Evolutionary conservation across 192 early-diverging fungal genomes (phyloP), one percentile per base, ranked within the genome.

Genomic region (Mortierella antarctica): DNA sequence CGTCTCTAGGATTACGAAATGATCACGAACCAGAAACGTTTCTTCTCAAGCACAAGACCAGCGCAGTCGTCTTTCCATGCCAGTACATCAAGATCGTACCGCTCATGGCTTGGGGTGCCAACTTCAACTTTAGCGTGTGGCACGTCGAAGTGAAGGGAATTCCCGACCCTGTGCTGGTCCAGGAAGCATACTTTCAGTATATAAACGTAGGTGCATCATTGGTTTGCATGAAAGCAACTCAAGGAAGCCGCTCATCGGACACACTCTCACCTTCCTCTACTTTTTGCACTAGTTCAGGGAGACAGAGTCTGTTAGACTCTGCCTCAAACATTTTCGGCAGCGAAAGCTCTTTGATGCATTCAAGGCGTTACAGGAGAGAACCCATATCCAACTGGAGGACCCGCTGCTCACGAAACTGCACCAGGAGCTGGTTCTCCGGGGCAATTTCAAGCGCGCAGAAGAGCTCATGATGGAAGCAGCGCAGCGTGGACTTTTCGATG

Each of bases 71-170:
- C 85, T 93, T 99, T 56, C 96, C 97, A 12, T 92, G 94, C 63
- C 94, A 92, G 70, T 98, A 94, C 68, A 92, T 99, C 69, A 96
- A 96, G 88, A 97, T 99, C 61, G 91, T 93, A 20, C 97, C 97
- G 41, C 80, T 97, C 50, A 83, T 94, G 65, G 93, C 97, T 1
- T 94, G 94, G 88, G 95, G 94, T 21, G 88, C 94, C 59, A 97
- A 97, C 66, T 98, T 97, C 82, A 97, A 95, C 84, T 98, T 96
- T 83, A 93, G 91, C 63, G 93, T 99, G 20, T 99, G 97, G 97
- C 94, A 93, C 82, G 88, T 98, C 9, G 95, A 97, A 85, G 73
- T 98, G 13, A 89, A 87, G 48, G 97, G 97, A 0, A 88, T 93
- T 11, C 82, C 86, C 45, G 88, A 97, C 49, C 74, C 84, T 23